phyloP scores from a whole-genome alignment of 192 early-diverging fungal species.

The Coemansia sp. region DNA sequence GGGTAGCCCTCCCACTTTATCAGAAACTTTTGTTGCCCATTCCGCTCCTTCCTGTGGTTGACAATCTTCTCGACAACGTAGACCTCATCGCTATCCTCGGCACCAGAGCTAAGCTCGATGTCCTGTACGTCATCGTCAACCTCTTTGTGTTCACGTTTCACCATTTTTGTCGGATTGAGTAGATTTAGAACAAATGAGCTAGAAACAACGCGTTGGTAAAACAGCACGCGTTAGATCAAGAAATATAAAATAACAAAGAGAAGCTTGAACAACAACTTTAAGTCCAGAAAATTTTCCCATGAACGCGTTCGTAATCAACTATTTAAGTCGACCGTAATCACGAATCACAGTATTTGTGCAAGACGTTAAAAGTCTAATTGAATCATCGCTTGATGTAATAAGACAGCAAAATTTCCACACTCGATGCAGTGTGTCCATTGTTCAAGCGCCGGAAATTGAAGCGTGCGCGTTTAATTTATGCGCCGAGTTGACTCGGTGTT shows the following conservation, averaged over 20 bases:
- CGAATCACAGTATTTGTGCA: background rate
- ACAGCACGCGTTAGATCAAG: background rate
- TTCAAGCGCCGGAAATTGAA: background rate
- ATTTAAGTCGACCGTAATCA: background rate
- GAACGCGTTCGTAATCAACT: background rate
- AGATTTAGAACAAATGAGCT: background rate
- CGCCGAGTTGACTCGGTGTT: slow-evolving; percentile 3
- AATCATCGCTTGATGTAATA: background rate
- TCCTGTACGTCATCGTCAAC: background rate
- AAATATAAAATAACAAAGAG: background rate
- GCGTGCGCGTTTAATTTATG: slow-evolving; percentile 8
- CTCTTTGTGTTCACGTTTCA: slow-evolving; percentile 4
- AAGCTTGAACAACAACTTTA: background rate
- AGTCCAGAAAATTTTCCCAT: background rate
- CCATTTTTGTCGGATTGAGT: slow-evolving; percentile 6
- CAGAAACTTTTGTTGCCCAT: slow-evolving; percentile 31
- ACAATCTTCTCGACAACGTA: slow-evolving; percentile 30
- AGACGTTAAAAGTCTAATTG: background rate
- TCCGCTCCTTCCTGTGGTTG: slow-evolving; percentile 10
- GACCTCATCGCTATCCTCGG: slow-evolving; percentile 21
- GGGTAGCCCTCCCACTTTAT: slow-evolving; percentile 61
- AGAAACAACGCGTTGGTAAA: background rate
- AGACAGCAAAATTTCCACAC: background rate
- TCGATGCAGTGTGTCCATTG: background rate
- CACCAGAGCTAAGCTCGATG: background rate